Evolutionary conservation across 495 filamentous ascomycete genomes (phyloP), one percentile per base, ranked within the genome.

Genomic region (Aspergillus bertholletiae): DNA sequence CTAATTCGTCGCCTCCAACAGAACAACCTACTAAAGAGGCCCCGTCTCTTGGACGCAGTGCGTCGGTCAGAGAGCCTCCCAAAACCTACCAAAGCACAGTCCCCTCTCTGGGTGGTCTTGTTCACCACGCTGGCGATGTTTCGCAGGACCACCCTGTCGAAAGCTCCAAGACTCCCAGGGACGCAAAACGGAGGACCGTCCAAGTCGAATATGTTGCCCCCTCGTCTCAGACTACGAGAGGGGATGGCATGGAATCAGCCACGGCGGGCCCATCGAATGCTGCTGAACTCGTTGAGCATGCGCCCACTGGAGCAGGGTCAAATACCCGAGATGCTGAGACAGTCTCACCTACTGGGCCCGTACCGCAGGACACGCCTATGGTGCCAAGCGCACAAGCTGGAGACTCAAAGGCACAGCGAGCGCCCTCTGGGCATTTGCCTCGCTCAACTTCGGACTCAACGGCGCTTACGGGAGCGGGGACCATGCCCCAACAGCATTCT

Each of bases 161-260:
- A 7, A 86, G 84, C 60, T 77, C 77, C 9, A 88, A 90, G 70
- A 73, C 80, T 2, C 65, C 76, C 3, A 84, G 88, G 20, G 94
- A 97, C 63, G 86, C 88, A 59, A 98, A 97, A 71, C 85, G 94
- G 34, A 82, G 91, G 51, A 99, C 94, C 0, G 91, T 99, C 1
- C 94, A 99, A 71, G 90, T 97, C 12, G 94, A 99, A 73, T 99
- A 99, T 75, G 95, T 99, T 47, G 88, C 90, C 37, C 95, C 94
- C 34, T 84, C 85, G 27, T 94, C 89, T 17, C 84, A 90, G 58
- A 97, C 94, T 5, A 68, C 74, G 3, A 72, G 88, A 61, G 87
- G 86, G 46, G 86, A 89, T 56, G 54, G 11, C 20, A 43, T 43
- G n/a, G 39, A 7, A 43, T 22, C 39, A 12, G 39, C 5, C 13